Percentiles rank a stretch among this genome's conserved stretches.
These are phyloP conservation scores for Gonium pectorale DNA, from an alignment of 139 green algal genomes.

Conservation along the genomic window DNA sequence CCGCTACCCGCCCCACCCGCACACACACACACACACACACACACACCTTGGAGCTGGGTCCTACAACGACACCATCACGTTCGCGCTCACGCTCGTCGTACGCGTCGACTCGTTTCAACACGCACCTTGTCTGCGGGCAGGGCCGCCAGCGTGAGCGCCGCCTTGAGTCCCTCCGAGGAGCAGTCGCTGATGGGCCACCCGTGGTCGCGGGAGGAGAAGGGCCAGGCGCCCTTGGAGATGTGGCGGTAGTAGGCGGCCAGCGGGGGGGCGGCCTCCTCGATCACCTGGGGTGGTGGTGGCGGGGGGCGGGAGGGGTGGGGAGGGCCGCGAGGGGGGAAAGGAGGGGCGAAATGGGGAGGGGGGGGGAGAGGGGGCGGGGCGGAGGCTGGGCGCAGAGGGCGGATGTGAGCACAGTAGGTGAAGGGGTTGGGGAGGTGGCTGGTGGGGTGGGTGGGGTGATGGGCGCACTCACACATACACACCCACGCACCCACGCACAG, in stretches of 20 bases:
- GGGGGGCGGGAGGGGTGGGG: not conserved
- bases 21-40: too few relatives aligned
- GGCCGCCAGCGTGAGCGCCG: slow-evolving; percentile 74
- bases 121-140: slow-evolving; percentile 54
- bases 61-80: too few relatives aligned
- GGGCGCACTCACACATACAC: not conserved
- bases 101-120: too few relatives aligned
- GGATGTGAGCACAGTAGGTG: too few relatives aligned
- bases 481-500: not conserved
- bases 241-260: slow-evolving; percentile 92
- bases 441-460: too few relatives aligned
- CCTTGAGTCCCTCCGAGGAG: slow-evolving; percentile 88
- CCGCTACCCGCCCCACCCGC: too few relatives aligned
- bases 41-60: too few relatives aligned
- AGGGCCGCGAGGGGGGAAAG: not conserved
- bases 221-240: slow-evolving; percentile 97
- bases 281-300: slow-evolving; percentile 48
- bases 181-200: slow-evolving; percentile 99
- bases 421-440: too few relatives aligned
- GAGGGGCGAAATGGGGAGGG: not conserved
- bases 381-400: not conserved
- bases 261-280: slow-evolving; percentile 67
- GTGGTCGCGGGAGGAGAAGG: slow-evolving; percentile 95
- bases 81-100: too few relatives aligned
- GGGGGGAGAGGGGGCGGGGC: not conserved